phyloP scores from a whole-genome alignment of 495 filamentous ascomycete species.

The Recurvomyces mirabilis region DNA sequence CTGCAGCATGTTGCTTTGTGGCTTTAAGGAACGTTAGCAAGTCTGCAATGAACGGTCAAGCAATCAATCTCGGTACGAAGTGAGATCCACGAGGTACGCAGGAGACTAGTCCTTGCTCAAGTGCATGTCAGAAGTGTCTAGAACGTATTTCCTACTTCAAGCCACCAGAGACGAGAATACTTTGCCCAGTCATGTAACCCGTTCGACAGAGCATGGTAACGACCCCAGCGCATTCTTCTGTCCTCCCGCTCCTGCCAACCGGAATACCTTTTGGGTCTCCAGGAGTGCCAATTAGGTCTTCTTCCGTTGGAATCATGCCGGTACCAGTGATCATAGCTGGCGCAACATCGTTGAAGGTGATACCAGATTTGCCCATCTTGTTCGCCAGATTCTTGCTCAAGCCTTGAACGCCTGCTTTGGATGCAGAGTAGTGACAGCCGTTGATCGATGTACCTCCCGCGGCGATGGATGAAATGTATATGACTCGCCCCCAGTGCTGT shows the following conservation, averaged over 20 bases:
- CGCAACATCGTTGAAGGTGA: constrained; percentile 66
- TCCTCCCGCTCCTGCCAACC: constrained; percentile 49
- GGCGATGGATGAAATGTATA: constrained; percentile 59
- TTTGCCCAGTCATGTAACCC: constrained; percentile 47
- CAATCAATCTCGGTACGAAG: no score
- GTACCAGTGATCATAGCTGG: constrained; percentile 60
- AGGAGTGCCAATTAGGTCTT: constrained; percentile 21
- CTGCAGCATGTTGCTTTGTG: no score
- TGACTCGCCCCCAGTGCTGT: constrained; percentile 53
- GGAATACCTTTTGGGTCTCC: constrained; percentile 41
- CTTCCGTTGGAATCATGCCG: constrained; percentile 25
- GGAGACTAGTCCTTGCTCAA: no score
- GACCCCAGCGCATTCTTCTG: constrained; percentile 56
- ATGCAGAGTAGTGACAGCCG: constrained; percentile 48
- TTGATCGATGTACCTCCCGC: constrained; percentile 56
- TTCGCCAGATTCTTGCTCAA: constrained; percentile 56
- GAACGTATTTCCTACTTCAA: constrained; percentile 17
- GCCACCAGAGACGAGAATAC: constrained; percentile 26
- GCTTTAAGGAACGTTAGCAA: no score
- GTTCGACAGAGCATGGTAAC: constrained; percentile 57
- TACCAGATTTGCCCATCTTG: constrained; percentile 49
- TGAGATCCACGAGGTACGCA: no score
- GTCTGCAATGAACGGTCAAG: no score
- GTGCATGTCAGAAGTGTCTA: background rate
- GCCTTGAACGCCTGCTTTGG: constrained; percentile 50